phyloP scores from a whole-genome alignment of 345 rosid species.

The Eucalyptus guilfoylei region DNA sequence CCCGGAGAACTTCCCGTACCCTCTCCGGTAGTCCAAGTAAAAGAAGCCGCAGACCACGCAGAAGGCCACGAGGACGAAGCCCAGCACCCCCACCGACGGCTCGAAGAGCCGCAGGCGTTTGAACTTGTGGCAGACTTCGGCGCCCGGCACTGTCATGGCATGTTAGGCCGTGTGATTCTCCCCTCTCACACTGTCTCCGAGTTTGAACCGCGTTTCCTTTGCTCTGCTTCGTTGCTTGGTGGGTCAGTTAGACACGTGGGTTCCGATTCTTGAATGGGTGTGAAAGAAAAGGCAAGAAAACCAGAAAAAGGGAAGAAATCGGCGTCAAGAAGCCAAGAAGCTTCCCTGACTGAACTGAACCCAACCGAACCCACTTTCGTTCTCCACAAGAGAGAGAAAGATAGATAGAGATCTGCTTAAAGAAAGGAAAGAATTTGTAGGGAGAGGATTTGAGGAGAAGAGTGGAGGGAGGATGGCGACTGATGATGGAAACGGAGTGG shows the following conservation, averaged over 20 bases:
- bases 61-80: constrained; percentile 48
- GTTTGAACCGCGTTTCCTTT: background rate
- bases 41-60: constrained; percentile 51
- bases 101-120: constrained; percentile 56
- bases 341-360: constrained; percentile 15
- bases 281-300: background rate
- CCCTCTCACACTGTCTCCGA: background rate
- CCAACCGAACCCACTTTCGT: background rate
- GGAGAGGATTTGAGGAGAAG: background rate
- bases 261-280: background rate
- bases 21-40: constrained; percentile 55
- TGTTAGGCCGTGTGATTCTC: background rate
- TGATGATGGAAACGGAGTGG: background rate
- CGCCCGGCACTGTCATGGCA: constrained; percentile 6
- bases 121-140: constrained; percentile 37
- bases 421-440: background rate
- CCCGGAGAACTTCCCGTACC: constrained; percentile 24
- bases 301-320: background rate
- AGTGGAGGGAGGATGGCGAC: background rate
- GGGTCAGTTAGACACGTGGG: constrained; percentile 11
- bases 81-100: constrained; percentile 58
- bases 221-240: constrained; percentile 23
- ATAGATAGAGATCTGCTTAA: background rate
- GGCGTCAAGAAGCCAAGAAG: constrained; percentile 25
- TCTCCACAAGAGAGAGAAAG: background rate